Evolutionary conservation across 176 grass and related monocot species (phyloP).

Genomic region (Musa schizocarpa): DNA sequence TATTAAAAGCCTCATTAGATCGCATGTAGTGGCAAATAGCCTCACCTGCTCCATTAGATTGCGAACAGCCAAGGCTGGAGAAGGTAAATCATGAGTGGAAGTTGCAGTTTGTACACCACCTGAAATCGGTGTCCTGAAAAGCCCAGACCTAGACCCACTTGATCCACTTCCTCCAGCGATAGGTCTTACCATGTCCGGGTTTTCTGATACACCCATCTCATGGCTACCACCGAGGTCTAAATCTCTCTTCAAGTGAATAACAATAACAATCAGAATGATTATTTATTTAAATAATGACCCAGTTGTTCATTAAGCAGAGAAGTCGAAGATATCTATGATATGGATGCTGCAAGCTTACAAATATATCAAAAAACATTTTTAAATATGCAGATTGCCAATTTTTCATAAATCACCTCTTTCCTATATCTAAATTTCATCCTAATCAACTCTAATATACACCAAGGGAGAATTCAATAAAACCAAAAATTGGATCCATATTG

Average conservation of each 20-base stretch:
- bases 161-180: constrained; percentile 20
- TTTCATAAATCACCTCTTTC: too few species aligned
- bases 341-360: background rate
- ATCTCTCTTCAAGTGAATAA: constrained; percentile 25
- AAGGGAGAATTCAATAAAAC: background rate
- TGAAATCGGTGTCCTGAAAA: constrained; percentile 96
- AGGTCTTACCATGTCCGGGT: constrained; percentile 12
- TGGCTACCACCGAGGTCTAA: constrained; percentile 6
- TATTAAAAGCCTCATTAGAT: background rate
- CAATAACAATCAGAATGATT: background rate
- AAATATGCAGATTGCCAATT: background rate
- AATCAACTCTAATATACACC: background rate
- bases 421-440: too few species aligned
- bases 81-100: constrained; percentile 77
- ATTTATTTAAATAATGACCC: background rate
- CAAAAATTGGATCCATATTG: background rate
- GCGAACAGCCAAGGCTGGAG: constrained; percentile 81
- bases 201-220: constrained; percentile 12
- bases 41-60: constrained; percentile 95
- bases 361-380: background rate
- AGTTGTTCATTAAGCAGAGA: background rate
- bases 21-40: background rate
- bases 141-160: constrained; percentile 64
- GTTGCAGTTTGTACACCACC: constrained; percentile 97
- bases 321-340: background rate